A percentile compares a stretch with the other conserved stretches of the same genome.
Evolutionary conservation across 179 eudicot genomes (phyloP).

Genomic region (Pouteria campechiana): DNA sequence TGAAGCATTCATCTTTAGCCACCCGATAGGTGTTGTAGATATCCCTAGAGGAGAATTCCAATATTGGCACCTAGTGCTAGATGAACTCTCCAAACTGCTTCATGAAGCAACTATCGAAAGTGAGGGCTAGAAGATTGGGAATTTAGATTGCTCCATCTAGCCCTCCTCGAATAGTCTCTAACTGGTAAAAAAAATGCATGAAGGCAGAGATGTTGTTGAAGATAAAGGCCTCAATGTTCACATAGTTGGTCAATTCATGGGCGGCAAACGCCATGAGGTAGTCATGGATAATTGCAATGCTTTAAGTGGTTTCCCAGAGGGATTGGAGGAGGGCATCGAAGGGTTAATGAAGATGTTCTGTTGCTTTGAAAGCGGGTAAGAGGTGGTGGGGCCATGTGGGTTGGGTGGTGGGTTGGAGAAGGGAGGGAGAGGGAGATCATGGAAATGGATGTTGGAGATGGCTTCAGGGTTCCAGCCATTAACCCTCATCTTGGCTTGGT

Average conservation of each 20-base stretch:
- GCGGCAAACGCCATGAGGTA: constrained; percentile 35
- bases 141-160: constrained; percentile 9
- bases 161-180: constrained; percentile 21
- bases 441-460: constrained; percentile 22
- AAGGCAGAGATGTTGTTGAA: constrained; percentile 33
- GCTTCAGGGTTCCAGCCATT: constrained; percentile 12
- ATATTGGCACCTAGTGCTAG: constrained; percentile 5
- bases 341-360: constrained; percentile 35
- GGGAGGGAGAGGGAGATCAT: constrained; percentile 26
- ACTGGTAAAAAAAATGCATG: constrained; percentile 7
- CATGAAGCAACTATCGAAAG: constrained; percentile 20
- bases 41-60: constrained; percentile 14
- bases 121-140: constrained; percentile 18
- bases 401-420: constrained; percentile 20
- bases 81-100: constrained; percentile 18
- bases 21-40: constrained; percentile 24
- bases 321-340: constrained; percentile 22
- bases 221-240: constrained; percentile 39
- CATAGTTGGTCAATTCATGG: constrained; percentile 27
- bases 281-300: constrained; percentile 44
- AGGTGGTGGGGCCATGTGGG: constrained; percentile 15
- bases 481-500: constrained; percentile 32
- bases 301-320: constrained; percentile 4
- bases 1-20: constrained; percentile 22
- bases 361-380: too few relatives aligned